Base-by-base conservation (phyloP, 2,329 filamentous ascomycete genomes). In the Penicillium aurantiogriseum region DNA sequence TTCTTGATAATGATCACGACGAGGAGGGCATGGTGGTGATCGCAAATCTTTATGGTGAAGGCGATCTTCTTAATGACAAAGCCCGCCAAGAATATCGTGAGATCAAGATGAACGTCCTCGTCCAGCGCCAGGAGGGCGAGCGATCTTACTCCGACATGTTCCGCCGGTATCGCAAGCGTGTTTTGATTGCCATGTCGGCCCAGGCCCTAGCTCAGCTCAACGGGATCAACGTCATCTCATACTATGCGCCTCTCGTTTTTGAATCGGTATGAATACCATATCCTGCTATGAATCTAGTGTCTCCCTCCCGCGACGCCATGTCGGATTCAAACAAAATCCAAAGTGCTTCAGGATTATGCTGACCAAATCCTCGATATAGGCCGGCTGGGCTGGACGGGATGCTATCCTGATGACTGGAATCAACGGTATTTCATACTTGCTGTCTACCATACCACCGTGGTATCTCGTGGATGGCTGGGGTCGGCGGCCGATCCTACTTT, bases 161-260 rank as follows among this genome's bases (percentile, higher is more conserved):
- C 81, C 88, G 84, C 69, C 87, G 91, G 61, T 97, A 97, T 80
- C 85, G 83, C 71, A 94, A 89, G 69, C 91, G 94, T 52, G 93
- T 97, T 63, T 91, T 97, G 71, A 97, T 97, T 73, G 94, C 94
- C 77, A 97, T 97, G 94, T 97, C 93, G 35, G 94, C 94, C 4
- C 94, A 97, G 76, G 92, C 88, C 6, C 85, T 99, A 63, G 94
- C 94, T 29, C 94, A 99, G 77, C 85, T 99, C 53, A 97, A 97
- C 78, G 94, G 94, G 64, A 99, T 99, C 80, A 99, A 99, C 77
- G 94, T 99, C 72, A 99, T 99, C 63, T 97, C 93, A 1, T 99
- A 97, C 81, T 99, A 99, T 72, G 94, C 94, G 1, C 94, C 94
- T 0, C 86, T 95, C 55, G 93, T 97, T 17, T 97, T 99, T 69